Base-by-base conservation (phyloP, 352 stramenopile species). In the Globisporangium rhizosaccharum region DNA sequence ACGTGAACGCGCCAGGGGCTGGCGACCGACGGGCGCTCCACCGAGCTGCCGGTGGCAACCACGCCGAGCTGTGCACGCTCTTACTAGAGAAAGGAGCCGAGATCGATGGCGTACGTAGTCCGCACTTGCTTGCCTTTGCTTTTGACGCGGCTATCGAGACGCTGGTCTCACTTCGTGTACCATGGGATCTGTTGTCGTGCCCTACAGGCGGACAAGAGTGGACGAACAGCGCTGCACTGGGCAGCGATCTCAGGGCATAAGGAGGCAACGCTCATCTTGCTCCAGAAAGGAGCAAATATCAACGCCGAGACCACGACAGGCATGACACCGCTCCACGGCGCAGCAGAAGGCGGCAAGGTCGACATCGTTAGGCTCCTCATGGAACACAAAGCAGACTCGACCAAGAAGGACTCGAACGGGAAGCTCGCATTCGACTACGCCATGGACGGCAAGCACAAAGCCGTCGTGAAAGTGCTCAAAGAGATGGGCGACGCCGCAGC, bases 401-500 rank as follows among this genome's bases (percentile, higher is more conserved):
- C 75, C 46, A 89, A 92, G 67, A 94, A 95, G 61, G 90, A 97
- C 64, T 70, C 82, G 12, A 93, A 94, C 53, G 91, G 84, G 23
- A 97, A 97, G 64, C 86, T 94, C 25, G 71, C 91, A 33, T 97
- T 96, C 60, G 90, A 97, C 61, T 90, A 97, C 57, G 90, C 91
- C 26, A 92, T 96, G 73, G 88, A 91, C 55, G 87, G 89, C 59
- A 96, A 97, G 56, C 88, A 97, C 75, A 97, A 94, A 62, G 82
- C 85, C 46, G 86, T 96, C 28, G 77, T 94, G 60, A 96, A 97
- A 72, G 85, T 92, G 49, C 71, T 96, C 61, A 97, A 97, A 77
- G 90, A 97, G 70, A 93, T 96, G 76, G 91, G 91, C 28, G 91
- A 97, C 61, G 85, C 87, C 14, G 83, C 85, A 23, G 83, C 85